Evolutionary conservation across 257 asterid species (phyloP), one percentile per base, ranked within the genome.

Genomic region (Solanum megistacrolobum): DNA sequence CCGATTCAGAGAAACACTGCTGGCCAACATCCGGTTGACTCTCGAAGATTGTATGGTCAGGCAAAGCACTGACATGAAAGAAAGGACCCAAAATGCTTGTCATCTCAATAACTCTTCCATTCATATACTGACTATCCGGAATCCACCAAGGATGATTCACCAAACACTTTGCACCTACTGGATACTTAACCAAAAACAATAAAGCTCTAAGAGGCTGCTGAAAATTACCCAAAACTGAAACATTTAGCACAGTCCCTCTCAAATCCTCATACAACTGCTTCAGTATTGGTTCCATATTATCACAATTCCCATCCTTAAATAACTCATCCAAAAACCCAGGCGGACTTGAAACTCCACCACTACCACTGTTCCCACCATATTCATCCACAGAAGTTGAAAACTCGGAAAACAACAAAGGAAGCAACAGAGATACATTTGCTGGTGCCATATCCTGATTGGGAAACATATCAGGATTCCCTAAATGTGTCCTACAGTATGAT

Each of bases 141-240:
- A 95, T 94, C 99, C 99, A 97, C 98, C 99, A 94, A 2, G 96
- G 97, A 91, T 97, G 98, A 92, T 90, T 95, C 35, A 97, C 99
- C 92, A 97, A 88, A 7, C 92, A 95, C 92, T 93, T 95, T 7
- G 98, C 98, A 65, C 98, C 99, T 20, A 93, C 93, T 0, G 98
- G 95, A 92, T 87, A 97, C 71, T 83, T 95, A 74, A 97, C 94
- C 90, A 97, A 89, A 89, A 91, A 74, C 92, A 92, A 79, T 81
- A 97, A 88, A 3, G 98, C 98, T 91, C 98, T 93, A 75, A 96
- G 89, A 52, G 99, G 99, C 93, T 93, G 98, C 92, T 95, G 98
- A 87, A 95, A 97, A 84, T 97, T 92, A 92, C 99, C 99, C 92
- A 97, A 69, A 20, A 98, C 98, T 0, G 99, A 97, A 86, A 96